Evolutionary conservation across 371 early-diverging fungal species (phyloP), one percentile per base, ranked within the genome.

Genomic region (Lichtheimia corymbifera): DNA sequence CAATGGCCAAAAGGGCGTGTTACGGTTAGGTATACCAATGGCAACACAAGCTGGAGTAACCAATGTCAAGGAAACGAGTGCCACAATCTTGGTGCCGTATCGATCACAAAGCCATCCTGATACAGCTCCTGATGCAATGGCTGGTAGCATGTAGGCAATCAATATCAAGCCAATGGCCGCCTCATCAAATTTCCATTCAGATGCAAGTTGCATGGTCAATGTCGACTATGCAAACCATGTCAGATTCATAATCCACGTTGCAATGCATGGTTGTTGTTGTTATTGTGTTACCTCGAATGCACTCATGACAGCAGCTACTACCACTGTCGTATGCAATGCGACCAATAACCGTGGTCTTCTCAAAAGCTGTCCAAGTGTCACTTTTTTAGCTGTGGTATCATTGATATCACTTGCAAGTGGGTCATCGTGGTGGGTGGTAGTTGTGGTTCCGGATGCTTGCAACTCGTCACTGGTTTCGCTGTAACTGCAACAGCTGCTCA

Each of bases 121-220:
- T 45, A 81, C 53, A 12, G 78, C 71, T 15, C 74, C 82, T 11
- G 80, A 64, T 2, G 71, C 72, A n/a, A 73, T 67, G 24, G 71
- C 71, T 4, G 83, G 80, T 5, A 84, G 59, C 66, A 77, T 77
- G 18, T 79, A 83, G n/a, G 87, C 82, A 28, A 84, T 64, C 40
- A 87, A 73, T 35, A 85, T 83, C 4, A 87, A 59, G 59, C 87
- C 83, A 60, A 82, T 76, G 7, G 74, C 74, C 9, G 83, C 77
- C 59, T 83, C 80, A 52, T 81, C 72, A 71, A 83, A 75, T 2
- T 56, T 35, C 73, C 82, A 86, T 55, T 83, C 84, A 13, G 75
- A 72, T 2, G 79, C 79, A 14, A 86, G 66, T 25, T 80, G 76
- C 73, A 81, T 77, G 0, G 86, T 76, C n/a, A 86, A 44, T 1